These are phyloP conservation scores for Hansenula sp. DNA, from an alignment of 1,139 yeast species.

Conservation along the genomic window DNA sequence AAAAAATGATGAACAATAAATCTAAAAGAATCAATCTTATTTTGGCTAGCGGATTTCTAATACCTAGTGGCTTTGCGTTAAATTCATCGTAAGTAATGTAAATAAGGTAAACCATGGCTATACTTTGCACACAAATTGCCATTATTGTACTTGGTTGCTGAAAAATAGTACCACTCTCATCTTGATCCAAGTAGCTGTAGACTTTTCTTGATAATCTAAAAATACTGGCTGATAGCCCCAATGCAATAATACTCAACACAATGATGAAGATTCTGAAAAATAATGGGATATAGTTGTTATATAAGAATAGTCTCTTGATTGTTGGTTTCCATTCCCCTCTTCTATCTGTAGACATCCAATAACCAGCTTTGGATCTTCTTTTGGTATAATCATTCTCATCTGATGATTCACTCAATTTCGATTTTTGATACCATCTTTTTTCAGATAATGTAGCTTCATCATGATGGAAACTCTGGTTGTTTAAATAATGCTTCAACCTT, in stretches of 20 bases:
- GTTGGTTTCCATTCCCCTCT: constrained; percentile 64
- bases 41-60: constrained; percentile 79
- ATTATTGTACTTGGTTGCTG: constrained; percentile 90
- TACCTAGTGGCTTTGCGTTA: constrained; percentile 85
- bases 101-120: constrained; percentile 71
- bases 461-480: constrained; percentile 22
- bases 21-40: constrained; percentile 76
- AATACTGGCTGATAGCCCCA: constrained; percentile 67
- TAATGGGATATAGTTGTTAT: constrained; percentile 79
- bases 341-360: constrained; percentile 65
- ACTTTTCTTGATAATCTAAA: constrained; percentile 41
- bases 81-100: constrained; percentile 91
- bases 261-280: constrained; percentile 69
- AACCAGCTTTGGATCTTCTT: constrained; percentile 55
- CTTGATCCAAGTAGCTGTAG: constrained; percentile 21
- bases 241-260: constrained; percentile 54
- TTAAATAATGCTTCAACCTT: constrained; percentile 51
- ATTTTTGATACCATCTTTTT: constrained; percentile 24
- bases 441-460: constrained; percentile 19
- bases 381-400: constrained; percentile 27
- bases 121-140: constrained; percentile 83
- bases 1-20: constrained; percentile 81
- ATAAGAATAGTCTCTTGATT: constrained; percentile 54
- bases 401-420: constrained; percentile 6
- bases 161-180: constrained; percentile 36